These are phyloP conservation scores for Microsporum audouinii DNA, from an alignment of 2,329 filamentous ascomycete species.

Conservation along the genomic window DNA sequence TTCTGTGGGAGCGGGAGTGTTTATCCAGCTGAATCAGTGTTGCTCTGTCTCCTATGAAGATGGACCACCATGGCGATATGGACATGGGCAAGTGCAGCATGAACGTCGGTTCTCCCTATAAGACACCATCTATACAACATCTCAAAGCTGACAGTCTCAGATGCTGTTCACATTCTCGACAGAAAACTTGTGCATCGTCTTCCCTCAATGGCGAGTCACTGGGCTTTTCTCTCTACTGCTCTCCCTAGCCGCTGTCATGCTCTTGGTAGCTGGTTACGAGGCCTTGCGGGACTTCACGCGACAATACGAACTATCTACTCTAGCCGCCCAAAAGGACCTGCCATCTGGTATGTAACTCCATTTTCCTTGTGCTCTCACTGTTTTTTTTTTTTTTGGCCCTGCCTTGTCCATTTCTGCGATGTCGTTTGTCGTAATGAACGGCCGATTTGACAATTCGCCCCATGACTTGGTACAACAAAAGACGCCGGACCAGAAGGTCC, in stretches of 20 bases:
- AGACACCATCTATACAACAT: background rate
- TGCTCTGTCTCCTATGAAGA: conserved; percentile 6
- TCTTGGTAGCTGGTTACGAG: conserved; percentile 87
- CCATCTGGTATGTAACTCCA: background rate
- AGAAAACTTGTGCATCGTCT: conserved; percentile 88
- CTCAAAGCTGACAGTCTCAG: conserved; percentile 35
- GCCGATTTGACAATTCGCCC: conserved; percentile 3
- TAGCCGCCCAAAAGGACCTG: background rate
- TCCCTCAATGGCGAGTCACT: conserved; percentile 77
- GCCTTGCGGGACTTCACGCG: conserved; percentile 66
- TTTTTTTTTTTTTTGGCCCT: background rate
- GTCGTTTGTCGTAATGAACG: background rate
- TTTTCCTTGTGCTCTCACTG: background rate
- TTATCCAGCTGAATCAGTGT: conserved; percentile 11
- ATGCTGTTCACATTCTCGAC: conserved; percentile 99
- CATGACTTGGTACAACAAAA: background rate
- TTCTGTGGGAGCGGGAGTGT: too few relatives aligned
- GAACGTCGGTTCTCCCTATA: conserved; percentile 52
- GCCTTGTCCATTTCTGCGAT: background rate
- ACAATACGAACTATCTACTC: conserved; percentile 52
- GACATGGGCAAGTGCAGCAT: conserved; percentile 70
- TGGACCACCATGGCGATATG: conserved; percentile 43
- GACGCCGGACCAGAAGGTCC: background rate
- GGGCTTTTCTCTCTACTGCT: conserved; percentile 62
- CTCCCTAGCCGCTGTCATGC: conserved; percentile 70